Conservation (phyloP, 495 filamentous ascomycete species). For the Friedmanniomyces simplex region DNA sequence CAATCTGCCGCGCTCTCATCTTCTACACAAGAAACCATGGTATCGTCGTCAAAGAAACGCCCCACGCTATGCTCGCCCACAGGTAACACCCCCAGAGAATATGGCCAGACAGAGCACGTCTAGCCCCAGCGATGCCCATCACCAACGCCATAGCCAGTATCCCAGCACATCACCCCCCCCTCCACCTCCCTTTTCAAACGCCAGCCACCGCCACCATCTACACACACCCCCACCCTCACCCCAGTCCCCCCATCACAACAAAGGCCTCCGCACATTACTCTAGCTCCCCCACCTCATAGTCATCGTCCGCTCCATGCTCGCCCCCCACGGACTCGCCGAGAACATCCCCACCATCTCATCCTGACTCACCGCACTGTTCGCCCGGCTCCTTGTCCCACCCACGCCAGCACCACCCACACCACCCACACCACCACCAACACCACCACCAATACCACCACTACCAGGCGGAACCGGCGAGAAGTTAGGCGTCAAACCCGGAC, state of each 20-base stretch:
- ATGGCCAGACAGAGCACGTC: too few species aligned
- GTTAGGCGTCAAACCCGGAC: constrained; percentile 22
- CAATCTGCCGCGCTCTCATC: too few species aligned
- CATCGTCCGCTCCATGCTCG: constrained; percentile 81
- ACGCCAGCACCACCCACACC: too few species aligned
- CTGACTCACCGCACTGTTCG: constrained; percentile 61
- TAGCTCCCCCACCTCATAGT: constrained; percentile 49
- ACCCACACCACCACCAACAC: too few species aligned
- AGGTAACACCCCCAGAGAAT: too few species aligned
- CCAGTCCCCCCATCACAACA: constrained; percentile 6
- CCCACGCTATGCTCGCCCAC: too few species aligned
- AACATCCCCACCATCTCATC: constrained; percentile 72
- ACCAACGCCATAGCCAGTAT: too few species aligned
- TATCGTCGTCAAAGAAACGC: too few species aligned
- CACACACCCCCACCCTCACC: neutral
- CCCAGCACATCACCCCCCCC: too few species aligned
- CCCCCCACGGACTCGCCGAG: constrained; percentile 80
- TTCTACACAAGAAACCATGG: too few species aligned
- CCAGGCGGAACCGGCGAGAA: constrained; percentile 5
- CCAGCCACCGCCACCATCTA: constrained; percentile 1
- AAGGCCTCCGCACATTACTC: neutral
- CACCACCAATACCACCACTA: too few species aligned
- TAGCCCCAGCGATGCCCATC: too few species aligned
- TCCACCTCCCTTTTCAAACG: neutral
- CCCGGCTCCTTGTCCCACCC: constrained; percentile 35